A percentile compares a stretch with the other conserved stretches of the same genome.
Evolutionary conservation across 371 early-diverging fungal genomes (phyloP).

Genomic region (Syncephalis fuscata): DNA sequence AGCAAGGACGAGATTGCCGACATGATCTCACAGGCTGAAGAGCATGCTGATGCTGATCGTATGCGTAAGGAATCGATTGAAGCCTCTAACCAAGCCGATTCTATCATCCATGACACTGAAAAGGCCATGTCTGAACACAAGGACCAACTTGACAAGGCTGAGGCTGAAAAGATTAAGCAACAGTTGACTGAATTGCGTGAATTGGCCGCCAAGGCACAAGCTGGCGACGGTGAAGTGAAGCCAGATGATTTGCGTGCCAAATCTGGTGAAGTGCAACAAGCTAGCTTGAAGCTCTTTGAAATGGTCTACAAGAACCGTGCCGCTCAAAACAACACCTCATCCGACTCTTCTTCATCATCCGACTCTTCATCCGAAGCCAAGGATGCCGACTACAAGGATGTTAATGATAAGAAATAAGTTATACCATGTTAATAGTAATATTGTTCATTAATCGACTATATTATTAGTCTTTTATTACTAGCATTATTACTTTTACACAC

Average conservation of each 20-base stretch:
- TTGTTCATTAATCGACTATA: too few species aligned
- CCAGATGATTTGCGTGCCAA: constrained; percentile 65
- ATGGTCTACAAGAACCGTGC: constrained; percentile 82
- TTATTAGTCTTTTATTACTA: too few species aligned
- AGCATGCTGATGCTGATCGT: constrained; percentile 81
- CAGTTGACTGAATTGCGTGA: constrained; percentile 63
- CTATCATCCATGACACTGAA: constrained; percentile 78
- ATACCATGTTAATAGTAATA: too few species aligned
- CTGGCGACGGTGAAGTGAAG: constrained; percentile 19
- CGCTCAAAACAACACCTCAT: constrained; percentile 6
- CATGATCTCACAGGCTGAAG: constrained; percentile 89
- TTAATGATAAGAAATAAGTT: constrained; percentile 5
- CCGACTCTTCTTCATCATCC: neutral
- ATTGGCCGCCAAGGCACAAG: constrained; percentile 42
- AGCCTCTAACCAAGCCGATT: constrained; percentile 85
- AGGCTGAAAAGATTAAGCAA: constrained; percentile 63
- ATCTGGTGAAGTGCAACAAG: constrained; percentile 68
- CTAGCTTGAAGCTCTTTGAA: constrained; percentile 86
- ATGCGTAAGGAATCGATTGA: constrained; percentile 85
- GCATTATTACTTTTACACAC: too few species aligned
- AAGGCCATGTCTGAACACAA: constrained; percentile 89
- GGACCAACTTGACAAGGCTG: constrained; percentile 72
- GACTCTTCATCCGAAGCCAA: neutral
- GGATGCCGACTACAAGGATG: constrained; percentile 9
- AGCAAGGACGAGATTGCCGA: constrained; percentile 90